These are phyloP conservation scores for Brassica carinata DNA, from an alignment of 345 rosid species.

Conservation along the genomic window DNA sequence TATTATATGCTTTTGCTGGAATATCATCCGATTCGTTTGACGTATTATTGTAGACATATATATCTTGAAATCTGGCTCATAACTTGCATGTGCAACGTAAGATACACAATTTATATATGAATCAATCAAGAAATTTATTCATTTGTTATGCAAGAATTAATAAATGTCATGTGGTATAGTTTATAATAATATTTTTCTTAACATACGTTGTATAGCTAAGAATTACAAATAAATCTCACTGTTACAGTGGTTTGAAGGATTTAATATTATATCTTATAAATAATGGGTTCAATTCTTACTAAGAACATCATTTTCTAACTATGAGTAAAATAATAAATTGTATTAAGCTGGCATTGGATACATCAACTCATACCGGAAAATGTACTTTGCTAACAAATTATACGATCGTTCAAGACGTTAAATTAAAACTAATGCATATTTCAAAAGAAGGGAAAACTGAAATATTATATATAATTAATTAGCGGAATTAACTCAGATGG, in stretches of 20 bases:
- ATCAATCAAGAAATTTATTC: neutral
- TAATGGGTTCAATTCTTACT: neutral
- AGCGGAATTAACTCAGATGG: neutral
- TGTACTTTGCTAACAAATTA: neutral
- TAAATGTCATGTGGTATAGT: neutral
- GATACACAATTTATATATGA: conserved; percentile 17
- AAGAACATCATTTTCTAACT: neutral
- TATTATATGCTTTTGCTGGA: conserved; percentile 39
- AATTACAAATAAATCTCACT: neutral
- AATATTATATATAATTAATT: neutral
- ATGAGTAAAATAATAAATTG: neutral
- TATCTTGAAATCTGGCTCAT: conserved; percentile 37
- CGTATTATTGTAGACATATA: conserved; percentile 31
- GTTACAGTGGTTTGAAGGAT: neutral
- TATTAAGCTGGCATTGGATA: too few species aligned
- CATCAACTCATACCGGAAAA: too few species aligned
- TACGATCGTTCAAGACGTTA: neutral
- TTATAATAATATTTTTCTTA: neutral
- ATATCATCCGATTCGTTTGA: conserved; percentile 40
- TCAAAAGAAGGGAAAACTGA: neutral
- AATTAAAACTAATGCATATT: neutral
- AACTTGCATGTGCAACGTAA: conserved; percentile 39
- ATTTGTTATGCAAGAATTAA: neutral
- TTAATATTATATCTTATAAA: neutral
- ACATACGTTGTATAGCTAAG: neutral